Evolutionary conservation across 306 rosid species (phyloP).

Genomic region (Gastrolobium villosum): DNA sequence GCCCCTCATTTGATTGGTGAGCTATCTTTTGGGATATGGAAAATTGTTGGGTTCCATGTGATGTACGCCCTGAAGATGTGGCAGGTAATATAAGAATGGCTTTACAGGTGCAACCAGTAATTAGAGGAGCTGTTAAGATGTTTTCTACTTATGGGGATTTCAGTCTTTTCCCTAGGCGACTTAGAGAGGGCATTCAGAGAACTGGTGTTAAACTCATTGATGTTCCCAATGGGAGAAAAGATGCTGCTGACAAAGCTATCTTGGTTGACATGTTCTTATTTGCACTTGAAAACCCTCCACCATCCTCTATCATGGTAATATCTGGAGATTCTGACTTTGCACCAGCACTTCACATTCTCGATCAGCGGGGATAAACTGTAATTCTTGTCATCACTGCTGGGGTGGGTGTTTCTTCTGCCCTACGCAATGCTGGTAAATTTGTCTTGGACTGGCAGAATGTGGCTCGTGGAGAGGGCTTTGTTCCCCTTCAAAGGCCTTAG

Average conservation of each 20-base stretch:
- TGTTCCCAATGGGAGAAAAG: slow-evolving; percentile 86
- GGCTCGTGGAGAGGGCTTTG: slow-evolving; percentile 84
- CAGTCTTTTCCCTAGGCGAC: slow-evolving; percentile 85
- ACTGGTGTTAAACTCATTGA: slow-evolving; percentile 81
- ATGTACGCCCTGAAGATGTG: slow-evolving; percentile 95
- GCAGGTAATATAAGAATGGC: slow-evolving; percentile 97
- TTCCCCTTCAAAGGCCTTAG: slow-evolving; percentile 58
- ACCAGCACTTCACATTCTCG: slow-evolving; percentile 84
- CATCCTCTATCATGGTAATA: slow-evolving; percentile 55
- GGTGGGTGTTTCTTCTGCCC: too few relatives aligned
- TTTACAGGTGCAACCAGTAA: slow-evolving; percentile 87
- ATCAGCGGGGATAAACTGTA: slow-evolving; percentile 78
- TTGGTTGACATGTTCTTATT: slow-evolving; percentile 80
- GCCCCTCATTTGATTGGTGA: slow-evolving; percentile 74
- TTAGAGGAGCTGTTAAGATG: slow-evolving; percentile 83
- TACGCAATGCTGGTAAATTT: slow-evolving; percentile 75
- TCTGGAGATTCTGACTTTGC: slow-evolving; percentile 84
- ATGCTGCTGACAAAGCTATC: slow-evolving; percentile 88
- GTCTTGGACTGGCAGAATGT: slow-evolving; percentile 88
- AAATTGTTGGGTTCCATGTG: slow-evolving; percentile 95
- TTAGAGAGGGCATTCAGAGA: slow-evolving; percentile 85
- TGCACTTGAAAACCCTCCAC: too few relatives aligned
- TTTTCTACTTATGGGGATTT: slow-evolving; percentile 97
- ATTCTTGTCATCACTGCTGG: slow-evolving; percentile 59
- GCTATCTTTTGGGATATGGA: slow-evolving; percentile 98